Evolutionary conservation across 495 filamentous ascomycete species (phyloP), one percentile per base, ranked within the genome.

Genomic region (Astrocystis sublimbata): DNA sequence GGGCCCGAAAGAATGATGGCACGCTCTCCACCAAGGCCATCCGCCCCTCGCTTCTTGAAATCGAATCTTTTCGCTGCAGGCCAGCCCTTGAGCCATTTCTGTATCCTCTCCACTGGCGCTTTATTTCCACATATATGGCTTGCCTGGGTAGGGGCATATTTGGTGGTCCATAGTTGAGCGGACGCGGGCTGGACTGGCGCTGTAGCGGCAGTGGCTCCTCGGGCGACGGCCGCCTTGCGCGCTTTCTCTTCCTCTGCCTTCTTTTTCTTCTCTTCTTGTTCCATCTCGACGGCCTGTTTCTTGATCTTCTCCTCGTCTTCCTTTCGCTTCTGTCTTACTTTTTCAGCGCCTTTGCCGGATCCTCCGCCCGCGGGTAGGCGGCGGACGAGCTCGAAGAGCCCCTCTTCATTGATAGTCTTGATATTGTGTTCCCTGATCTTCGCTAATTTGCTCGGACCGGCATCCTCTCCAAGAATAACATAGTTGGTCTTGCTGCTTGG

Each of bases 71-170:
- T 85, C 52, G 84, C 85, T 65, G 86, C 86, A 33, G 83, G 85
- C 88, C 94, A 99, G 63, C 86, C 86, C 33, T 83, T 84, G 21
- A 99, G 82, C 93, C 96, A 99, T 35, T 65, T 80, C 70, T 94
- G 90, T 17, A 98, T 84, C 72, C 88, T 96, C 68, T 98, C 94
- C 3, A 99, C 93, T 36, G 86, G 83, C 15, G 76, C 81, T 71
- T 98, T 99, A 75, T 99, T 99, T 60, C 94, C 94, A 71, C 93
- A 98, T 52, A 99, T 96, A 73, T 97, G 93, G 56, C 73, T 88
- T 38, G 91, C 81, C 38, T 86, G 80, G 0, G 87, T 89, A 4
- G 94, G 94, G 0, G 94, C 93, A 76, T 99, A 98, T 68, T 97
- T 97, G 28, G 88, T 89, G 6, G 96, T 98, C 94, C 94, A 98